Evolutionary conservation across 768 basidiomycete genomes (phyloP), one percentile per base, ranked within the genome.

Genomic region (Lactarius trivialis): DNA sequence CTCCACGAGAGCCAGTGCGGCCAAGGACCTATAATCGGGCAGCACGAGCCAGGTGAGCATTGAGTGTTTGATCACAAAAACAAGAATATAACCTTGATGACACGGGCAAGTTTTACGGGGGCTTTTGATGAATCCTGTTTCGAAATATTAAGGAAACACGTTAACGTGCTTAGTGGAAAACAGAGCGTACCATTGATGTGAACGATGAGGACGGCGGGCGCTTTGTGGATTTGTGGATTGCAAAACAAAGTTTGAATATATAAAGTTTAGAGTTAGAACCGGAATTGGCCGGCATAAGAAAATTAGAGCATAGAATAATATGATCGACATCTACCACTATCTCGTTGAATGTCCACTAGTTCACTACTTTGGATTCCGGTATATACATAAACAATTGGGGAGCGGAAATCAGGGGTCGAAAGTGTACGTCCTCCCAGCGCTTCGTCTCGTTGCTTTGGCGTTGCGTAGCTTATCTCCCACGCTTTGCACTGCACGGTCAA

Each of bases 1-100:
- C 96, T 79, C 96, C 96, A 74, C 96, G 92, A 70, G 95, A 98
- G 65, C 96, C 96, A 73, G 97, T 99, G 72, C 97, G 88, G 72
- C 97, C 97, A 71, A 98, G 88, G 75, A 98, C 93, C 93, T 97
- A 57, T 58, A 64, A 63, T 49, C 36, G 48, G 60, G 49, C 43
- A 24, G 11, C 34, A 34, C 34, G 51, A 12, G 63, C 70, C 58
- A 72, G 68, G 32, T 60, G 28, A 51, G 26, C 49, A 50, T 15
- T 7, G 7, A 59, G 32, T 33, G 28, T 21, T 12, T 43, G 32
- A 61, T 15, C n/a, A 21, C 19, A 66, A 58, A 32, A 45, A 43
- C 11, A 52, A 50, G 33, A 28, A 55, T 33, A 51, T 32, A 68
- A 95, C 94, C 91, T 94, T 96, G 81, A 91, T 87, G 69, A 97